Evolutionary conservation across 1,284 basidiomycete genomes (phyloP).

Genomic region (Exobasidium cylindrosporum): DNA sequence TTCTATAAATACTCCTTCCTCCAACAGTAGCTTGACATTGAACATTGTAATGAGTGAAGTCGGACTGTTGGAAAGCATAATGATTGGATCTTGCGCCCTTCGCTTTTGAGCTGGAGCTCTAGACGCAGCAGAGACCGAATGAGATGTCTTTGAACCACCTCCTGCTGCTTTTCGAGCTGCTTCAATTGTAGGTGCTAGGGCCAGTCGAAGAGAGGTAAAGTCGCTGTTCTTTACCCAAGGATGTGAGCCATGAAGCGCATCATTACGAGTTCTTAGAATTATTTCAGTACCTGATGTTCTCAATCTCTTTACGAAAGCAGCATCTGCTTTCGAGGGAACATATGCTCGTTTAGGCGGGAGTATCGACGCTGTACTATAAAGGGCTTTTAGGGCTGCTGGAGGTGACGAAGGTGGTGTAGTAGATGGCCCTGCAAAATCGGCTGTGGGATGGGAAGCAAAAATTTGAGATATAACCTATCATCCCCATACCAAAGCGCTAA

Average conservation of each 20-base stretch:
- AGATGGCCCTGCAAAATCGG: slow-evolving; percentile 9
- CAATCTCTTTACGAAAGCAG: slow-evolving; percentile 49
- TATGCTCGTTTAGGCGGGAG: slow-evolving; percentile 37
- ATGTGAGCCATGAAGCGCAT: slow-evolving; percentile 13
- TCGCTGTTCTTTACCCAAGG: slow-evolving; percentile 15
- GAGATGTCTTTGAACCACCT: not conserved
- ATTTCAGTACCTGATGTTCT: slow-evolving; percentile 34
- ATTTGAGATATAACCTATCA: slow-evolving; percentile 15
- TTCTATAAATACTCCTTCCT: slow-evolving; percentile 72
- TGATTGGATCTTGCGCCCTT: slow-evolving; percentile 69
- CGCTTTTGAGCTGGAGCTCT: slow-evolving; percentile 27
- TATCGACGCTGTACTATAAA: slow-evolving; percentile 6
- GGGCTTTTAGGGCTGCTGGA: slow-evolving; percentile 12
- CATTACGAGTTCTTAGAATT: slow-evolving; percentile 24
- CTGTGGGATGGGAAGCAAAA: not conserved
- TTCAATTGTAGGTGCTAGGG: slow-evolving; percentile 9
- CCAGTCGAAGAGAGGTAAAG: slow-evolving; percentile 11
- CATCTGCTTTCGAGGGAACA: slow-evolving; percentile 41
- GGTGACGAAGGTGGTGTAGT: slow-evolving; percentile 16
- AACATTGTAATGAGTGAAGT: slow-evolving; percentile 95
- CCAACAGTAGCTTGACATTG: slow-evolving; percentile 89
- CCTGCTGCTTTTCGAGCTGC: slow-evolving; percentile 26
- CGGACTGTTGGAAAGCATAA: slow-evolving; percentile 91
- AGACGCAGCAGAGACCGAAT: not conserved
- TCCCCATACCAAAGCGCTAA: not conserved